Evolutionary conservation across 345 rosid genomes (phyloP), one percentile per base, ranked within the genome.

Genomic region (Eucalyptus cloeziana): DNA sequence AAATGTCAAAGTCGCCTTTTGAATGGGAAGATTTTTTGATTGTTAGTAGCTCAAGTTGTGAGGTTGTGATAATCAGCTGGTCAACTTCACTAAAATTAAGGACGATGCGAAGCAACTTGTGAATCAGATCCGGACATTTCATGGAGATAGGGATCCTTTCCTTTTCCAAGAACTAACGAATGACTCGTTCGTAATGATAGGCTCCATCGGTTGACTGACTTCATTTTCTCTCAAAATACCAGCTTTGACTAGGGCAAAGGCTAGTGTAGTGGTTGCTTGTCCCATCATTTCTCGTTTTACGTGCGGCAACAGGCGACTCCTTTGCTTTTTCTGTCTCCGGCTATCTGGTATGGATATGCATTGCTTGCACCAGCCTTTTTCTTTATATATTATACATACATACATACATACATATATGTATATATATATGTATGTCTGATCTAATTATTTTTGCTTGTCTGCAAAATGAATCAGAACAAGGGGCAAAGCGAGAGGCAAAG

Each of bases 351-450:
- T 6, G 27, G 83, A 21, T 21, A 3, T 56, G 3, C 62, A 56
- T 24, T 56, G 62, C 30, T 24, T 0, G 30, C 6, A 22, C 62
- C 62, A 24, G 10, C 62, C 1, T 24, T 56, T 22, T 22, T 24
- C 62, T 56, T 54, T 54, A 54, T 54, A 54, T 21, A 54, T n/a
- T n/a, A n/a, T n/a, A n/a, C 19, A 50, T 50, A 50, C 8, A 16
- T 50, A 15, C 3, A 13, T 30, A 13, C 4, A 58, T 58, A 15
- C 3, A 15, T 49, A 49, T 1, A 4, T 13, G 0, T 1, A 49
- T 52, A 7, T 17, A 17, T 51, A 3, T 4, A 40, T 40, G 40
- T 40, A 40, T 40, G 40, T 56, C 12, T 11, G 62, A 4, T 24
- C 33, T 60, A 10, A 33, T 71, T 17, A 33, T 16, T 4, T 25